Base-by-base conservation (phyloP, 2,329 filamentous ascomycete species). In the Zarea fungicola region DNA sequence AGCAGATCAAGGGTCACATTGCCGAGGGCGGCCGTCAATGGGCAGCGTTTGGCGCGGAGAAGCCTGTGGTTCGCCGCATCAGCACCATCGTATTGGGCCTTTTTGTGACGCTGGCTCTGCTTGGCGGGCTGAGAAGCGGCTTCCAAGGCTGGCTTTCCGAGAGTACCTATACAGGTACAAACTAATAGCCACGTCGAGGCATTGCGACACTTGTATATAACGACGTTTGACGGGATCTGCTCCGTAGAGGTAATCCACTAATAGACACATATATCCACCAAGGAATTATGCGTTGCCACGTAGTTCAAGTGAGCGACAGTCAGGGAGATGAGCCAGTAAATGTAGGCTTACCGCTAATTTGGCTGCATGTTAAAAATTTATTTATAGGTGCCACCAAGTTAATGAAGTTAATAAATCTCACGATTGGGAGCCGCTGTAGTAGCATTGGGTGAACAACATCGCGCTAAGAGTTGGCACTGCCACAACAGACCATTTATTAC, bases 1-100 rank as follows among this genome's bases (percentile, higher is more conserved):
- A 92, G 46, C 84, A 87, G 65, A 69, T 93, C 60, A 87, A 84
- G 74, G 83, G 84, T 60, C 86, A 89, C 65, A 68, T 84, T 50
- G 72, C 74, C 52, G 81, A 87, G 55, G 82, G 75, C 48, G 74
- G 76, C 58, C 84, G 87, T 61, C 77, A 79, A 46, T 91, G 87
- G 87, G 81, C 83, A 42, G 86, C 91, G 60, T 86, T 89, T 56
- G 87, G 87, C 48, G 78, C 78, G 57, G 75, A 73, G 50, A 80
- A 80, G 57, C 87, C 87, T 6, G 77, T 78, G 37, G 71, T 83
- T 60, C 84, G 87, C 68, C 86, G 87, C 67, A 64, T 87, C 39
- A 69, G 88, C 50, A 69, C 89, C 10, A 29, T 44, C 35, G 36
- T 22, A 13, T 22, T 48, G 22, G 35, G 14, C 5, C 13, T 48